Evolutionary conservation across 2,329 filamentous ascomycete genomes (phyloP).

Genomic region (Alternaria sp.): DNA sequence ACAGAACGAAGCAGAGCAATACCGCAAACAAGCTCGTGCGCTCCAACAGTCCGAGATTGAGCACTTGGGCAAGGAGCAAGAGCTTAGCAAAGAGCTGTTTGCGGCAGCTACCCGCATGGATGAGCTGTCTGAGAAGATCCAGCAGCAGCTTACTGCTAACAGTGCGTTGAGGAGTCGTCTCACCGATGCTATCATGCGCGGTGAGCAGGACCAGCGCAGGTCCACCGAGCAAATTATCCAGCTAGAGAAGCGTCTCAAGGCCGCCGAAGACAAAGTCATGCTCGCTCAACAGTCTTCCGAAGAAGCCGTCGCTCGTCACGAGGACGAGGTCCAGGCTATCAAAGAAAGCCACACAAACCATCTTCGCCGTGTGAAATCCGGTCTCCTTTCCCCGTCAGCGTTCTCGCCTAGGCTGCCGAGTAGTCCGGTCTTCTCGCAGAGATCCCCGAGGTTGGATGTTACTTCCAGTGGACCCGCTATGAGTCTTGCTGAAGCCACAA

Average conservation of each 20-base stretch:
- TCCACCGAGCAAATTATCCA: conserved; percentile 84
- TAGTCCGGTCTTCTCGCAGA: conserved; percentile 68
- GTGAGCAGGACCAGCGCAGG: conserved; percentile 81
- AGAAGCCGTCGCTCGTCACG: conserved; percentile 81
- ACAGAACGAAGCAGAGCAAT: conserved; percentile 68
- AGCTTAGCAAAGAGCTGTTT: conserved; percentile 73
- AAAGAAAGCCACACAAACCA: conserved; percentile 80
- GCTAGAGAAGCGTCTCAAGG: conserved; percentile 80
- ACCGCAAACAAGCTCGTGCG: conserved; percentile 68
- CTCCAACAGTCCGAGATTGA: conserved; percentile 65
- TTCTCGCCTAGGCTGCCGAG: conserved; percentile 68
- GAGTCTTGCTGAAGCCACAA: conserved; percentile 71
- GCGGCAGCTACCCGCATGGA: conserved; percentile 81
- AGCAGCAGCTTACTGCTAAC: conserved; percentile 81
- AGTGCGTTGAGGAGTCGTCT: conserved; percentile 77
- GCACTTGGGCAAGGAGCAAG: conserved; percentile 67
- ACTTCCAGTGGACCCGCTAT: conserved; percentile 68
- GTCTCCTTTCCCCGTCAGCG: conserved; percentile 56
- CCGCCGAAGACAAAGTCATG: conserved; percentile 84
- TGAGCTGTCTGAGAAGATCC: conserved; percentile 79
- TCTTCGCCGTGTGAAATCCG: conserved; percentile 73
- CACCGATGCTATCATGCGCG: conserved; percentile 78
- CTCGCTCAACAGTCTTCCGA: conserved; percentile 86
- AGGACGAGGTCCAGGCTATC: conserved; percentile 80
- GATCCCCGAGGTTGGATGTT: conserved; percentile 67